Evolutionary conservation across 805 yeast genomes (phyloP), one percentile per base, ranked within the genome.

Genomic region (Yarrowia sp.): DNA sequence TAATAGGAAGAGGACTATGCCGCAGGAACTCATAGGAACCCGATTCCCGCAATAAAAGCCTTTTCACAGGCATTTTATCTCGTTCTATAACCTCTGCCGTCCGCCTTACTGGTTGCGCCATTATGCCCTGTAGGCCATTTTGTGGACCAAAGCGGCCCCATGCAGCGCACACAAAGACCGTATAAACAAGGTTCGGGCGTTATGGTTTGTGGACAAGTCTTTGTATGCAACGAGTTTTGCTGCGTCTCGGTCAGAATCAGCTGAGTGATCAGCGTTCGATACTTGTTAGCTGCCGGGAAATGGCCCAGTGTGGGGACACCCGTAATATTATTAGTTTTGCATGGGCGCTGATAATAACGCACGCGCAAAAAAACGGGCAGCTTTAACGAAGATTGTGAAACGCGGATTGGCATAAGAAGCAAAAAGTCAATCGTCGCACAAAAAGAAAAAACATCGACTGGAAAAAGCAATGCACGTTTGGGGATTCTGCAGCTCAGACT

Each of bases 201-300:
- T 55, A 19, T n/a, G 5, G 46, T 55, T 41, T n/a, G 32, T 16
- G 48, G 22, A 26, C 46, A 40, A 41, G 48, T 55, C 48, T 22
- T 40, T 55, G 46, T 55, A 40, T 55, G 61, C 61, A 55, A 14
- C 61, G 16, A 26, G 14, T 41, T 22, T 55, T 55, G 61, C 61
- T 55, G 61, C 22, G 48, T 55, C 61, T 55, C 48, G 48, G 61
- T 15, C 61, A 5, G n/a, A 55, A 55, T 55, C 61, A 55, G 61
- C 61, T 41, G 61, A 55, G 61, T 55, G 61, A 55, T 41, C 48
- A 55, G 48, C 61, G 12, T 55, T 40, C 61, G 19, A 22, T 40
- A 22, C 61, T 40, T 55, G 9, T 11, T 8, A 40, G 41, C 41
- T 53, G 59, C 59, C 32, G 35, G 35, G 26, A 50, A 36, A 10